phyloP scores from a whole-genome alignment of 2,329 filamentous ascomycete genomes.

The Colletotrichum cuscutae region DNA sequence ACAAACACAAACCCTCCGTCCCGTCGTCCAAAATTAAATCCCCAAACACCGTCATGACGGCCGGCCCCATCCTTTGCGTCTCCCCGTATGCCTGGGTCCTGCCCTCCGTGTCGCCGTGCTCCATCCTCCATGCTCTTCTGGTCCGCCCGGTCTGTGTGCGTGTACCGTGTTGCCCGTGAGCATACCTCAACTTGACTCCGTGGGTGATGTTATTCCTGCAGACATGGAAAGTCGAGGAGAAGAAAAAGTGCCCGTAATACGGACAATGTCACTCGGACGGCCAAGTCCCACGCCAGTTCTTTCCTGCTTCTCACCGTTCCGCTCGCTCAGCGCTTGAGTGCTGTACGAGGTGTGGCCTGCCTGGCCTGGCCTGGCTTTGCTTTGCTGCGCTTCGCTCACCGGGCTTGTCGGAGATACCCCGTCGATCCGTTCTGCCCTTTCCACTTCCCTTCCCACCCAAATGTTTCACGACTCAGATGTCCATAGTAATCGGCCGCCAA shows the following conservation, averaged over 20 bases:
- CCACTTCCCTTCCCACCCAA: constrained; percentile 25
- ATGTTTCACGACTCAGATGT: constrained; percentile 30
- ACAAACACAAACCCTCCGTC: constrained; percentile 20
- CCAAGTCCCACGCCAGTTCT: not conserved
- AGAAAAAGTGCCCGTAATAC: not conserved
- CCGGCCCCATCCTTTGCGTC: constrained; percentile 23
- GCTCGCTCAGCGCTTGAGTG: not conserved
- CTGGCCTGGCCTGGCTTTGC: not conserved
- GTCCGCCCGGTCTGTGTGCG: constrained; percentile 6
- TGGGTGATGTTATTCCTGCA: not conserved
- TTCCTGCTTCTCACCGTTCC: not conserved
- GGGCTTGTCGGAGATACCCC: constrained; percentile 29
- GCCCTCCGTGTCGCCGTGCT: constrained; percentile 8
- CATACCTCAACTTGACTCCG: not conserved
- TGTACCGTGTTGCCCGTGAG: not conserved
- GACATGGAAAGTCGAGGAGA: not conserved
- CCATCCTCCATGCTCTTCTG: not conserved
- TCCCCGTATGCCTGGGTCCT: constrained; percentile 26
- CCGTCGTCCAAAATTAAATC: constrained; percentile 32
- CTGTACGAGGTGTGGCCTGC: not conserved
- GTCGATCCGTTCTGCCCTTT: constrained; percentile 28
- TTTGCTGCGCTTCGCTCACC: not conserved
- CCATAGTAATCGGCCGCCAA: constrained; percentile 22
- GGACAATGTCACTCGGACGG: not conserved
- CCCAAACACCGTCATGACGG: constrained; percentile 18